Evolutionary conservation across 768 basidiomycete species (phyloP), one percentile per base, ranked within the genome.

Genomic region (Boletus sp.): DNA sequence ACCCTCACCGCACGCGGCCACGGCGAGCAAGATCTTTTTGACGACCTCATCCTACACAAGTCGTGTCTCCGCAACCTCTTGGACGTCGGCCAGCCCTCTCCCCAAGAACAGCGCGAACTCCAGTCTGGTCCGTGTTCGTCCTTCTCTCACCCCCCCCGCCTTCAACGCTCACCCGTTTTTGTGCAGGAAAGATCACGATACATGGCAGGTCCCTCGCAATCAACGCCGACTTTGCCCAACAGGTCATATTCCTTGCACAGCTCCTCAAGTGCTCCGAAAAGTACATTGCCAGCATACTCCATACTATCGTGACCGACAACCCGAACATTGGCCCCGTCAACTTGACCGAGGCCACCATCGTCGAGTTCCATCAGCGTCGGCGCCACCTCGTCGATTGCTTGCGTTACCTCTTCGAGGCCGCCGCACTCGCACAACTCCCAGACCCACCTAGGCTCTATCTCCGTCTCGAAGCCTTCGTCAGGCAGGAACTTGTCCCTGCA

Each of bases 201-300:
- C 76, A 86, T 54, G 84, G 87, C 30, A 82, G 79, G 62, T 75
- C 83, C n/a, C 77, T 87, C 34, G 83, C 84, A 0, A 79, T 94
- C 59, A 92, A 90, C 67, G 70, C 82, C 14, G 88, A 93, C 65
- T 93, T 93, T 70, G 84, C 83, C 14, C 83, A 81, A 47, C 90
- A 90, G 68, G 82, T 79, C 51, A 69, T 89, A 51, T 89, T 91
- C 70, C 81, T 95, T 51, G 83, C 93, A 0, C 83, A 88, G 64
- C 83, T 90, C 51, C 84, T 97, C 50, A 79, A 83, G 62, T 84
- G 84, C 59, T 95, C 93, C 13, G 93, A 96, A 73, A 83, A 85
- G 61, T 84, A 89, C 70, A 73, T 85, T 47, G 89, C 92, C 5
- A 76, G 77, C 21, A 79, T 92, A 17, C 75, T 92, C 43, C 82